phyloP scores from a whole-genome alignment of 1,284 basidiomycete genomes.

The Cutaneotrichosporon mucoides region DNA sequence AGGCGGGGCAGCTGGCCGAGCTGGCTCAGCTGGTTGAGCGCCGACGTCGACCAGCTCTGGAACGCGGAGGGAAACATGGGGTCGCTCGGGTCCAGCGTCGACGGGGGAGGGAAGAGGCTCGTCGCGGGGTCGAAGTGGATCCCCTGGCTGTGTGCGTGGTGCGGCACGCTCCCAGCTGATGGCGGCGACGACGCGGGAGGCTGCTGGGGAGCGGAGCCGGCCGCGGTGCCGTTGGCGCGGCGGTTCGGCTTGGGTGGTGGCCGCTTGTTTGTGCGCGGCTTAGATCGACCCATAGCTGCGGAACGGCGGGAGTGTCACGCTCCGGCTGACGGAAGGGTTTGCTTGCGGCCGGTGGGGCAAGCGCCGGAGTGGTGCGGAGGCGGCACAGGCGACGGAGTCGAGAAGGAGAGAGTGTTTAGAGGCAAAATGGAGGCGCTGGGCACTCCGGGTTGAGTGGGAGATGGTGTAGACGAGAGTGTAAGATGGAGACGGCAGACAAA shows the following conservation, averaged over 20 bases:
- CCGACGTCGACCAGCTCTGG: conserved; percentile 38
- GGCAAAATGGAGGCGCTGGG: too few species aligned
- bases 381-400: too few species aligned
- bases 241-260: conserved; percentile 22
- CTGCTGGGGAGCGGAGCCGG: not conserved
- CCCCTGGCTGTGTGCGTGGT: not conserved
- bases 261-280: conserved; percentile 42
- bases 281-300: conserved; percentile 42
- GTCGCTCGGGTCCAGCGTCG: conserved; percentile 26
- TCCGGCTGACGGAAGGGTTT: too few species aligned
- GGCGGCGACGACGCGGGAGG: conserved; percentile 3
- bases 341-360: too few species aligned
- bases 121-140: conserved; percentile 14
- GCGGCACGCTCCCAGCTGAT: not conserved
- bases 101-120: conserved; percentile 13
- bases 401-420: too few species aligned
- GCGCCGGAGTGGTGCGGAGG: too few species aligned
- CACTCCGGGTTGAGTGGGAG: too few species aligned
- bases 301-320: not conserved
- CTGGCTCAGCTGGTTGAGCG: conserved; percentile 33
- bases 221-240: not conserved
- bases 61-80: conserved; percentile 32
- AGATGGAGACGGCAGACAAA: too few species aligned
- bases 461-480: too few species aligned
- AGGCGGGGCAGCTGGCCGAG: conserved; percentile 39